A percentile compares a stretch with the other conserved stretches of the same genome.
Evolutionary conservation across 495 filamentous ascomycete genomes (phyloP).

Genomic region (Letharia columbiana): DNA sequence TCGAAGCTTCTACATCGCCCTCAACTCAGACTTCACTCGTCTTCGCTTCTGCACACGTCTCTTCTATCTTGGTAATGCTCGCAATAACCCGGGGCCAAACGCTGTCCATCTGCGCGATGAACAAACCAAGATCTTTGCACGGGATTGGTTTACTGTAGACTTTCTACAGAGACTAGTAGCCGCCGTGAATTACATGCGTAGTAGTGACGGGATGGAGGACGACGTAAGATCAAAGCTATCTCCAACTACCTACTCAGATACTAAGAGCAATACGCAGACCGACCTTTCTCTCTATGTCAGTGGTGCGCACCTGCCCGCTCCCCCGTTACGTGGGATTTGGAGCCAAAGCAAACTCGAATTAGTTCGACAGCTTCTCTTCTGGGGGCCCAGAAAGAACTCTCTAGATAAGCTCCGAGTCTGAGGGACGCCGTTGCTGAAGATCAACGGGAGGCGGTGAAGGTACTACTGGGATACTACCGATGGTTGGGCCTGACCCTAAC

Average conservation of each 20-base stretch:
- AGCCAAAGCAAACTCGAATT: not conserved
- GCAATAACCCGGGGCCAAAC: no score
- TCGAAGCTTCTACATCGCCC: not conserved
- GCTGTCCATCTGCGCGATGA: not conserved
- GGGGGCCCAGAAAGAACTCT: no score
- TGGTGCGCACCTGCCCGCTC: not conserved
- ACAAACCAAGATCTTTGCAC: not conserved
- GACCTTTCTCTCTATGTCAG: not conserved
- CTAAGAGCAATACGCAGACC: not conserved
- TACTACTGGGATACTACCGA: no score
- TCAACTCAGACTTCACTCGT: not conserved
- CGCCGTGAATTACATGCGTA: not conserved
- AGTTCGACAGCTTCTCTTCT: no score
- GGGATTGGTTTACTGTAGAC: not conserved
- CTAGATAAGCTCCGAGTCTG: no score
- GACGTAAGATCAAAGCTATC: not conserved
- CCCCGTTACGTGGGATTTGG: not conserved
- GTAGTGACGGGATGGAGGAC: not conserved
- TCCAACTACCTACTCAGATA: not conserved
- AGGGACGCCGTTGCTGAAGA: no score
- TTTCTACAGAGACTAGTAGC: not conserved
- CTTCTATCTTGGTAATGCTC: not conserved
- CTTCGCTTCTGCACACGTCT: not conserved
- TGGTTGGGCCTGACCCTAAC: no score
- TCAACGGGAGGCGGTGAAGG: no score